A percentile compares a stretch with the other conserved stretches of the same genome.
Evolutionary conservation across 768 basidiomycete genomes (phyloP).

Genomic region (Dioszegia hungarica): DNA sequence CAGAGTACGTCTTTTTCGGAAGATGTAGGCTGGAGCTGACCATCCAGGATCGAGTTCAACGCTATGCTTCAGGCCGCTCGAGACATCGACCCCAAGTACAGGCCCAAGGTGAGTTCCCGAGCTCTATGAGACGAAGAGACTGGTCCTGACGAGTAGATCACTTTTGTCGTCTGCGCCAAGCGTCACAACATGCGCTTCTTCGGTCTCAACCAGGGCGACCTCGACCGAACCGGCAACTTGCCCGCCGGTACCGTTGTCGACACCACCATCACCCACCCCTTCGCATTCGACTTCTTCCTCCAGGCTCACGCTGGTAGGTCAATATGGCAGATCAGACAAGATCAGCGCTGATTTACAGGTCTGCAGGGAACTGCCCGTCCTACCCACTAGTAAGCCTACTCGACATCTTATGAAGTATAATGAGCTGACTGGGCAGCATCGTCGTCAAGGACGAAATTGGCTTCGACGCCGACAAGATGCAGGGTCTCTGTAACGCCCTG

Average conservation of each 20-base stretch:
- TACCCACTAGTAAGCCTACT: conserved; percentile 39
- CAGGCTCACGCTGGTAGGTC: conserved; percentile 46
- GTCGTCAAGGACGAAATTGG: conserved; percentile 24
- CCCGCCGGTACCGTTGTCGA: conserved; percentile 44
- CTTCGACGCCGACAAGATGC: conserved; percentile 33
- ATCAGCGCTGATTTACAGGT: too few species aligned
- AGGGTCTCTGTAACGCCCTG: conserved; percentile 29
- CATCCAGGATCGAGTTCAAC: conserved; percentile 27
- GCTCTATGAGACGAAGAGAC: background rate
- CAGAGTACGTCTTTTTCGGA: conserved; percentile 22
- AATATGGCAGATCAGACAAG: too few species aligned
- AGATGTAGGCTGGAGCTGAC: background rate
- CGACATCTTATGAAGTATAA: background rate
- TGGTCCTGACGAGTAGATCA: conserved; percentile 17
- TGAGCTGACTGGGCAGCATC: conserved; percentile 2
- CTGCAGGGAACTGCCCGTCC: conserved; percentile 44
- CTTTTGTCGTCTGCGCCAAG: conserved; percentile 47
- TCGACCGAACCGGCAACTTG: conserved; percentile 43
- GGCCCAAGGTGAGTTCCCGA: conserved; percentile 25
- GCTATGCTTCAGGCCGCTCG: conserved; percentile 34
- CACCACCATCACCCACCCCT: conserved; percentile 39
- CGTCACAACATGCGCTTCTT: conserved; percentile 48
- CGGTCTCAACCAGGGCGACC: conserved; percentile 21
- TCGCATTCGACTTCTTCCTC: conserved; percentile 47
- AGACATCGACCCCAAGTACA: conserved; percentile 27